phyloP scores from a whole-genome alignment of 148 eudicot genomes.

The Heliamphora exappendiculata region DNA sequence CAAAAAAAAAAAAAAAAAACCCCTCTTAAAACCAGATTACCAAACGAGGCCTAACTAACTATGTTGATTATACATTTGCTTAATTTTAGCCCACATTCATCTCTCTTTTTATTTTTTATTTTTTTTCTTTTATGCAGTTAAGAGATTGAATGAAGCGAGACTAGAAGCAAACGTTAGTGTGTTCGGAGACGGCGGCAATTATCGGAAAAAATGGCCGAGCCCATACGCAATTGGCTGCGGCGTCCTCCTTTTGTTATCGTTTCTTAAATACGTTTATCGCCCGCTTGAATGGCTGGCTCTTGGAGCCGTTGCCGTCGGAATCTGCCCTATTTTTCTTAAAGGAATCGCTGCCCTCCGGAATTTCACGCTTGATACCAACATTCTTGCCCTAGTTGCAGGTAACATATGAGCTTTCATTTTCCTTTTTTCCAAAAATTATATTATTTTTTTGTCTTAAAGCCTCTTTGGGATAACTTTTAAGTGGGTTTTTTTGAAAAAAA shows the following conservation, averaged over 20 bases:
- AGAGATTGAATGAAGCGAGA: conserved; percentile 66
- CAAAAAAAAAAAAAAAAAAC: too few relatives aligned
- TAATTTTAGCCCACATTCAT: neutral
- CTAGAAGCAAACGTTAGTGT: conserved; percentile 75
- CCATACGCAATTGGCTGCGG: conserved; percentile 61
- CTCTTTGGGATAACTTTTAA: too few relatives aligned
- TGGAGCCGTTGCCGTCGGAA: conserved; percentile 59
- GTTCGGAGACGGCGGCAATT: conserved; percentile 30
- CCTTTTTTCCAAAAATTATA: too few relatives aligned
- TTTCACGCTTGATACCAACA: conserved; percentile 57
- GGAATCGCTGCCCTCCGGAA: conserved; percentile 46
- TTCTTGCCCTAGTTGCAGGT: conserved; percentile 76
- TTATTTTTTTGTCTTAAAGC: too few relatives aligned
- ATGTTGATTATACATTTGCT: neutral
- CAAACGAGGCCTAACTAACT: too few relatives aligned
- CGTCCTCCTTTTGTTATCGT: conserved; percentile 41
- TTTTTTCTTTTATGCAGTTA: conserved; percentile 35
- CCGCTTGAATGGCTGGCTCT: conserved; percentile 74
- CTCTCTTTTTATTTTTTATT: neutral
- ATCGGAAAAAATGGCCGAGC: conserved; percentile 75
- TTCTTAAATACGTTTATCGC: conserved; percentile 50
- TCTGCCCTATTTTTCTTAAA: conserved; percentile 47
- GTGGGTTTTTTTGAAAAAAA: too few relatives aligned
- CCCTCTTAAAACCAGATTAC: too few relatives aligned
- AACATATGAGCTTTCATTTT: too few relatives aligned